Conservation (phyloP, 305 asterid genomes). For the Coffea humblotiana region DNA sequence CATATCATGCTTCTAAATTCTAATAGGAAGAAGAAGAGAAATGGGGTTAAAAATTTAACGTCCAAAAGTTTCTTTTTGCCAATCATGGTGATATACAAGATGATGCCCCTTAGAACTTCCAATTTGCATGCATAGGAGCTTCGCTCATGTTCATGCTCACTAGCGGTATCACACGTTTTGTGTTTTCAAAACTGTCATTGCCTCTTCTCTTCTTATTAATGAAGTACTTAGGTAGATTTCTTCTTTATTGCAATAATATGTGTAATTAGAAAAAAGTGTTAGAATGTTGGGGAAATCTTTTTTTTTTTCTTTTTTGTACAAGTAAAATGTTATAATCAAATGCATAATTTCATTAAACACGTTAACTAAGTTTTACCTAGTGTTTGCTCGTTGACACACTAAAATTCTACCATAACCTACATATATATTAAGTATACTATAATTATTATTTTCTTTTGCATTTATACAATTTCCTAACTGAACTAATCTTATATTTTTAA, state of each 20-base stretch:
- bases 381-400: too few relatives aligned
- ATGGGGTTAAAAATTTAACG: neutral
- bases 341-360: too few relatives aligned
- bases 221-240: neutral
- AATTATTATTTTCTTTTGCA: too few relatives aligned
- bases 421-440: too few relatives aligned
- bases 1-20: neutral
- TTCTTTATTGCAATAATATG: too few relatives aligned
- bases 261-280: neutral
- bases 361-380: too few relatives aligned
- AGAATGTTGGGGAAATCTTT: too few relatives aligned
- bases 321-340: too few relatives aligned
- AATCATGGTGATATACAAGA: conserved; percentile 11
- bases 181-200: neutral
- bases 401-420: too few relatives aligned
- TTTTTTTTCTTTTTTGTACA: too few relatives aligned
- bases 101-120: neutral
- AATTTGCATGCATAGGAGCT: neutral
- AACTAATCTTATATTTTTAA: too few relatives aligned
- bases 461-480: too few relatives aligned
- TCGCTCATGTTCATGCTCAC: neutral
- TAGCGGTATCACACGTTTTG: neutral
- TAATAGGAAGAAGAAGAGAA: neutral
- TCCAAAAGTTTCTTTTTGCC: conserved; percentile 9
- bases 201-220: neutral